These are phyloP conservation scores for Lachancea quebecensis DNA, from an alignment of 805 yeast species.

Conservation along the genomic window DNA sequence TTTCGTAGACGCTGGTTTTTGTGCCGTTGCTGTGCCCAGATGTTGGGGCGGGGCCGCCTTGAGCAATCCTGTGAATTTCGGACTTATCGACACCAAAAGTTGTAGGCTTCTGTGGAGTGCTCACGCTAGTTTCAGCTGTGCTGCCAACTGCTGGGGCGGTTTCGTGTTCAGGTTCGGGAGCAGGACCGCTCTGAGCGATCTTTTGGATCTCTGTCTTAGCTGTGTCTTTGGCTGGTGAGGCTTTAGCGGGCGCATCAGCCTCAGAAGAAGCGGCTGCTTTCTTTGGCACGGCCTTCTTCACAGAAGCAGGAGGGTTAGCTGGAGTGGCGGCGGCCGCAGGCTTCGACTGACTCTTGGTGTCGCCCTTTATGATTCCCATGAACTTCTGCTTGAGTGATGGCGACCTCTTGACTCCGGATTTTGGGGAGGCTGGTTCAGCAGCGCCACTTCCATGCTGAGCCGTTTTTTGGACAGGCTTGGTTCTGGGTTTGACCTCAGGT, in stretches of 20 bases:
- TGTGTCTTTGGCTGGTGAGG: not conserved
- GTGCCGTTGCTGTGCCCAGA: not conserved
- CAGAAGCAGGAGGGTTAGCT: too few relatives aligned
- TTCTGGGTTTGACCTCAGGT: conserved; percentile 2
- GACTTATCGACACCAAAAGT: not conserved
- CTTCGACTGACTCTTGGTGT: not conserved
- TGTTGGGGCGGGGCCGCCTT: not conserved
- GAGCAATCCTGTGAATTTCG: not conserved
- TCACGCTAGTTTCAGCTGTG: not conserved
- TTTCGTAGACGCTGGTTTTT: not conserved
- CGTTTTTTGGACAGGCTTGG: not conserved
- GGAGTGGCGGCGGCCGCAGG: not conserved
- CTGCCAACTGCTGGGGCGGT: not conserved
- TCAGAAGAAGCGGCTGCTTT: too few relatives aligned
- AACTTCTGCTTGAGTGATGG: conserved; percentile 2
- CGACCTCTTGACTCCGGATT: conserved; percentile 1
- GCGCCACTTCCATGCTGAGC: not conserved
- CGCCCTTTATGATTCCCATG: not conserved
- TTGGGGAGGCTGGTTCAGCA: not conserved
- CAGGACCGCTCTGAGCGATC: not conserved
- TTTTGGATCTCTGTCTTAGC: not conserved
- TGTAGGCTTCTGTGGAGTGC: not conserved
- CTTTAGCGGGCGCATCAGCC: not conserved
- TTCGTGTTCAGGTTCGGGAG: not conserved
- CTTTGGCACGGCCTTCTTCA: too few relatives aligned